Evolutionary conservation across 495 filamentous ascomycete species (phyloP), one percentile per base, ranked within the genome.

Genomic region (Neurospora pannonica): DNA sequence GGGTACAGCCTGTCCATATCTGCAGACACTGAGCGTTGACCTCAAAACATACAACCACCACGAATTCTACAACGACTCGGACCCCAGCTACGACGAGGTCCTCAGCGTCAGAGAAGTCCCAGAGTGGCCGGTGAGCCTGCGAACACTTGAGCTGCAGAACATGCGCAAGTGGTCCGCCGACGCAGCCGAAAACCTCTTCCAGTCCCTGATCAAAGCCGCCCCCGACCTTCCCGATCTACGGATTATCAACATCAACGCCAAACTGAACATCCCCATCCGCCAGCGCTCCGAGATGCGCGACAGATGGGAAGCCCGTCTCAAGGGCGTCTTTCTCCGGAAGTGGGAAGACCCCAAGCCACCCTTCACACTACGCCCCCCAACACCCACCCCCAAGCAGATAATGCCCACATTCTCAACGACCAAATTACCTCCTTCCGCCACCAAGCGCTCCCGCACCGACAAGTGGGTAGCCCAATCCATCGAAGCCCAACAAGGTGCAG

Each of bases 201-300:
- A 85, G 34, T 94, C 92, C 24, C 84, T 97, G 2, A 85, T 94
- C 5, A 85, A 93, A 67, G 88, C 88, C 37, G 93, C 94, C 0
- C 82, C 86, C 2, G 81, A 83, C 0, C 83, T 97, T 8, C 87
- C 81, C 0, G 82, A 89, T 54, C 86, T 97, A 36, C 90, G 94
- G 4, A 82, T 85, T 17, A 82, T 97, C 28, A 84, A 85, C 6
- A 87, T 97, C 37, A 91, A 91, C 73, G 89, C 90, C 36, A 93
- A 92, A 75, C 81, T 97, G 36, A 85, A 90, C 71, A 90, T 92
- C 70, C 88, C 88, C 24, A 96, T 93, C 92, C 90, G 93, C 70
- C 90, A 94, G 75, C 88, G 94, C 37, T 91, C 90, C 9, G 86
- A 84, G 6, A 90, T 97, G 74, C 87, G 93, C 34, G 89, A 92